A percentile compares a stretch with the other conserved stretches of the same genome.
Conservation (phyloP, 106 monocot species). For the Acorus gramineus region DNA sequence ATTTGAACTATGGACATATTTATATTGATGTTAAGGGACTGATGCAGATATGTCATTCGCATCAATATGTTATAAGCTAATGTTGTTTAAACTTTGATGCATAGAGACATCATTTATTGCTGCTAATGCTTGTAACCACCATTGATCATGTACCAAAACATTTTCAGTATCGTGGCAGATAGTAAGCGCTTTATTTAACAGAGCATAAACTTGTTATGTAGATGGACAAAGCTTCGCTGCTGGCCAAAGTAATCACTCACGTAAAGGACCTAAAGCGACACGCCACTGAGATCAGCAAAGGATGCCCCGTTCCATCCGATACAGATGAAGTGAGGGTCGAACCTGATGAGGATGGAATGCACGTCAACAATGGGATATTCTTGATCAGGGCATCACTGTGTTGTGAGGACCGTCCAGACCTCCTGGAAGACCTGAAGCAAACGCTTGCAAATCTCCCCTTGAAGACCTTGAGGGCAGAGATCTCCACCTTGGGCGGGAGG, state of each 20-base stretch:
- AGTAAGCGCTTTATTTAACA: no score
- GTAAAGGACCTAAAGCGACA: slow-evolving; percentile 47
- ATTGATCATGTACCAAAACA: no score
- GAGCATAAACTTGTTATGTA: slow-evolving; percentile 14
- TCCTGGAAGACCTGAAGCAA: slow-evolving; percentile 57
- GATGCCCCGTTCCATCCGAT: slow-evolving; percentile 43
- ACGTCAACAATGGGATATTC: slow-evolving; percentile 9
- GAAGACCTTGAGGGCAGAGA: slow-evolving; percentile 47
- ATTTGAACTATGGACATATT: no score
- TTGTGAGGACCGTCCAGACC: slow-evolving; percentile 68
- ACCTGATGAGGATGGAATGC: slow-evolving; percentile 10
- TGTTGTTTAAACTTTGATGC: no score
- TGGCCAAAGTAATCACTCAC: slow-evolving; percentile 65
- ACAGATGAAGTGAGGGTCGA: slow-evolving; percentile 58
- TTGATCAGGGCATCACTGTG: slow-evolving; percentile 53
- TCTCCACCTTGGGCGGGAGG: slow-evolving; percentile 64
- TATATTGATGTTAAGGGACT: no score
- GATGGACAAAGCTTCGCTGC: slow-evolving; percentile 77
- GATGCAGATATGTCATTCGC: no score
- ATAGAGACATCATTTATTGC: no score
- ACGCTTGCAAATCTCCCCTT: slow-evolving; percentile 33
- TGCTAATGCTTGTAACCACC: no score
- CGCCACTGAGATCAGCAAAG: slow-evolving; percentile 36
- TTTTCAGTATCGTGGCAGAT: no score
- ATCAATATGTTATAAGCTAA: no score